phyloP scores from a whole-genome alignment of 768 basidiomycete genomes.

The Lentinula edodes region DNA sequence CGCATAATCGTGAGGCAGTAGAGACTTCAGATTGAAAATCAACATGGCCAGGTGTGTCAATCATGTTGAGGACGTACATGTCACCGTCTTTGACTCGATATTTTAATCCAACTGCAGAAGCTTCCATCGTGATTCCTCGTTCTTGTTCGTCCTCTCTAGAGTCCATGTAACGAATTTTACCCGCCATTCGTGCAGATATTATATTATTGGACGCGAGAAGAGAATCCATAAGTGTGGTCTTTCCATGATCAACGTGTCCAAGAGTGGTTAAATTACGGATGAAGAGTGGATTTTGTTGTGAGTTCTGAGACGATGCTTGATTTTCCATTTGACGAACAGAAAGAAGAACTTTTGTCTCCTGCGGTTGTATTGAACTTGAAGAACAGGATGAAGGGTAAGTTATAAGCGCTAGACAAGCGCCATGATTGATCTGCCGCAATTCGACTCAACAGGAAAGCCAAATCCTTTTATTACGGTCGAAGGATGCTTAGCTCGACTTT shows the following conservation, averaged over 20 bases:
- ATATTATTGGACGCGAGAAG: constrained; percentile 97
- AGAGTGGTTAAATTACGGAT: constrained; percentile 81
- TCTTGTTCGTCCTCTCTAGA: constrained; percentile 96
- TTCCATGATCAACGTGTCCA: constrained; percentile 93
- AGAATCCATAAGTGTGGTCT: constrained; percentile 92
- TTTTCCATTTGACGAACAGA: not conserved
- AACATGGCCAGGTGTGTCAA: constrained; percentile 98
- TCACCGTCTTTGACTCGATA: constrained; percentile 71
- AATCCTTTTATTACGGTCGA: too few species aligned
- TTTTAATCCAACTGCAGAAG: constrained; percentile 85
- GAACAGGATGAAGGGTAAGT: too few species aligned
- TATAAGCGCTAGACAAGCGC: too few species aligned
- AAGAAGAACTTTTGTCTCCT: too few species aligned
- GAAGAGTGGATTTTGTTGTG: constrained; percentile 35
- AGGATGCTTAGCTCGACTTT: too few species aligned
- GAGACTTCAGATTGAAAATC: constrained; percentile 98
- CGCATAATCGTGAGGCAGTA: constrained; percentile 87
- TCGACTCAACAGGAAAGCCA: too few species aligned
- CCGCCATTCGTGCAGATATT: constrained; percentile 90
- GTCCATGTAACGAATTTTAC: constrained; percentile 94
- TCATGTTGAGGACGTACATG: constrained; percentile 86
- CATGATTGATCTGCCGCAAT: too few species aligned
- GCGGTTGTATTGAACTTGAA: too few species aligned
- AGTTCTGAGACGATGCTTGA: not conserved
- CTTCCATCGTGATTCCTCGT: constrained; percentile 98